Conservation (phyloP, 2,329 filamentous ascomycete genomes). For the Diplodia scrobiculata region DNA sequence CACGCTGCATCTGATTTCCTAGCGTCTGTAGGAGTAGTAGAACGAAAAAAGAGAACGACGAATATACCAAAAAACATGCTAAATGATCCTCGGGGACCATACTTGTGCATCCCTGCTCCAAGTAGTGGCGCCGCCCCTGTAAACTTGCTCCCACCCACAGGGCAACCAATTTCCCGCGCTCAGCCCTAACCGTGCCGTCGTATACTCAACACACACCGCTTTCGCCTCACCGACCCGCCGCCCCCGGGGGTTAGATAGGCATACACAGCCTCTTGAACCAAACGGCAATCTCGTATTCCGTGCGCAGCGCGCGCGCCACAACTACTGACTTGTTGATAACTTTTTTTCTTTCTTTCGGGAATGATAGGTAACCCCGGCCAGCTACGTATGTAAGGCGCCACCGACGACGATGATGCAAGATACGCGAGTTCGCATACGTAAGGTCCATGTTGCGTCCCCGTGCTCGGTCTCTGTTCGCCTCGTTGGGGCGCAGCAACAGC, state of each 20-base stretch:
- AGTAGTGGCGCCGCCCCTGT: neutral
- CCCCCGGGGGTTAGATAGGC: neutral
- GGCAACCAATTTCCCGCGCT: slow-evolving; percentile 2
- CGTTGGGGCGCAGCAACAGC: neutral
- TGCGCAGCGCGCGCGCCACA: too few species aligned
- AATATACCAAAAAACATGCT: neutral
- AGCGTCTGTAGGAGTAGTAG: neutral
- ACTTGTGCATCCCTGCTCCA: neutral
- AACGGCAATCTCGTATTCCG: neutral
- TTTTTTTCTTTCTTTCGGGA: neutral
- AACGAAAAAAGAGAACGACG: neutral
- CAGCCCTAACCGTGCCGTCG: neutral
- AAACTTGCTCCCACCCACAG: neutral
- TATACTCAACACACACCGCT: slow-evolving; percentile 22
- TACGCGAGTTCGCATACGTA: neutral
- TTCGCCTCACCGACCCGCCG: slow-evolving; percentile 14
- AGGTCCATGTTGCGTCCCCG: neutral
- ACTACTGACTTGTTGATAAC: neutral
- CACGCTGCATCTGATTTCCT: neutral
- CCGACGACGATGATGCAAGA: neutral
- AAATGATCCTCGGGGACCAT: neutral
- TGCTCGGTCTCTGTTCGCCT: neutral
- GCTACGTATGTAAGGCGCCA: neutral
- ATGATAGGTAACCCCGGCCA: neutral
- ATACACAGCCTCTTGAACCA: neutral